Percentiles rank a stretch among this genome's conserved stretches.
Conservation (phyloP, 2,329 filamentous ascomycete genomes). For the Gliomastix tumulicola region DNA sequence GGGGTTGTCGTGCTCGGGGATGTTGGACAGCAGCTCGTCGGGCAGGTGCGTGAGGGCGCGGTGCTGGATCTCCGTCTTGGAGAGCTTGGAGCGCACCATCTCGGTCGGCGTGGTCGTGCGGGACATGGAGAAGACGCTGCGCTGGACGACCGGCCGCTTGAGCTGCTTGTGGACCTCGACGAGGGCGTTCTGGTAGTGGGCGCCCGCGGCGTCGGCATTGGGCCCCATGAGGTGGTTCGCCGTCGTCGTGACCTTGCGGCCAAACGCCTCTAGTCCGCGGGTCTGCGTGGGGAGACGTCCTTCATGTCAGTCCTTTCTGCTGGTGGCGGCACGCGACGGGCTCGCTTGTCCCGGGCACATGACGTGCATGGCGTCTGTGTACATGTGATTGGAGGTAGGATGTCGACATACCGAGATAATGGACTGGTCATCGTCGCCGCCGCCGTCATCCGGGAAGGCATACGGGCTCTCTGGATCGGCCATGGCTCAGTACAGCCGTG, state of each 20-base stretch:
- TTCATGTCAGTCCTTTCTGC: not conserved
- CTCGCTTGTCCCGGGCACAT: too few relatives aligned
- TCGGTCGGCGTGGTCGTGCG: constrained; percentile 91
- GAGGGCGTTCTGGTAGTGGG: constrained; percentile 82
- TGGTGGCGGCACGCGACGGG: not conserved
- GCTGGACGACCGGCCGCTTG: constrained; percentile 74
- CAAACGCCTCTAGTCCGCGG: constrained; percentile 84
- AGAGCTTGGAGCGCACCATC: constrained; percentile 85
- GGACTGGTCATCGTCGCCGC: constrained; percentile 39
- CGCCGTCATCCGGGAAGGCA: constrained; percentile 37
- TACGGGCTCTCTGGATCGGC: constrained; percentile 35
- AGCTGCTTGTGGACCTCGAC: constrained; percentile 85
- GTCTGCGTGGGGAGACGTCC: constrained; percentile 43
- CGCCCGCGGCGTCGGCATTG: constrained; percentile 39
- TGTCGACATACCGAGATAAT: constrained; percentile 30
- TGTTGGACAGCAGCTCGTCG: constrained; percentile 83
- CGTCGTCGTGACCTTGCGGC: constrained; percentile 89
- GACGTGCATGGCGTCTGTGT: too few relatives aligned
- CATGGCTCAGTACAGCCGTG: constrained; percentile 29
- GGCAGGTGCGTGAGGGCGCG: constrained; percentile 82
- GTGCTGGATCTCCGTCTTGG: constrained; percentile 86
- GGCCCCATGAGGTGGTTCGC: constrained; percentile 83
- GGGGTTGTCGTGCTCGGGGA: constrained; percentile 76
- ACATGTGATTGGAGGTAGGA: too few relatives aligned
- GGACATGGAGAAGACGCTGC: constrained; percentile 85